phyloP scores from a whole-genome alignment of 495 filamentous ascomycete genomes.

The Amphirosellinia nigrospora region DNA sequence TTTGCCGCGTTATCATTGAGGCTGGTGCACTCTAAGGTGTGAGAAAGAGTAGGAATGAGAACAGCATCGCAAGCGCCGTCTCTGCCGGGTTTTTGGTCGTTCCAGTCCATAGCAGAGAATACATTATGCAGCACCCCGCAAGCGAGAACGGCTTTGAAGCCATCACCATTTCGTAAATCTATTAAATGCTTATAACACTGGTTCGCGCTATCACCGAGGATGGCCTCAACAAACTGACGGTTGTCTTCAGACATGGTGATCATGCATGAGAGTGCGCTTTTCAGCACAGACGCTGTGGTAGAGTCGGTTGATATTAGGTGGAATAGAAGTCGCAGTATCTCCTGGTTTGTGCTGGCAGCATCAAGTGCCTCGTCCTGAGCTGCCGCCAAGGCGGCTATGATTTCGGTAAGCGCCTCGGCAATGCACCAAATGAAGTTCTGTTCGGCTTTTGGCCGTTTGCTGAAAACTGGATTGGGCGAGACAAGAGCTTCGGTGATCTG shows the following conservation, averaged over 20 bases:
- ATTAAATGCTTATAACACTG: constrained; percentile 47
- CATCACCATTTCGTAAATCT: constrained; percentile 41
- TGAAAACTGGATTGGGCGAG: constrained; percentile 44
- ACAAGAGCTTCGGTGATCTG: constrained; percentile 53
- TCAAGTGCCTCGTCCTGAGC: constrained; percentile 61
- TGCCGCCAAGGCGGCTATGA: constrained; percentile 54
- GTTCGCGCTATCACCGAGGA: constrained; percentile 46
- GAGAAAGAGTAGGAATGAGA: constrained; percentile 51
- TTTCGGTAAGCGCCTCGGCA: constrained; percentile 49
- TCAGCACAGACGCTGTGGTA: constrained; percentile 44
- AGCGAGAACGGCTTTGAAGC: constrained; percentile 48
- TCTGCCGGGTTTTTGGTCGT: constrained; percentile 54
- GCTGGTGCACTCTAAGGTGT: constrained; percentile 41
- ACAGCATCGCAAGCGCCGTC: constrained; percentile 54
- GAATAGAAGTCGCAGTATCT: constrained; percentile 58
- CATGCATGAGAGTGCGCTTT: constrained; percentile 58
- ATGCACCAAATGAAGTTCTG: constrained; percentile 58
- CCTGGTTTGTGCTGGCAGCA: constrained; percentile 52
- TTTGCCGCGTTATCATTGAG: constrained; percentile 35
- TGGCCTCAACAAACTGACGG: constrained; percentile 47
- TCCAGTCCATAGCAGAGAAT: constrained; percentile 52
- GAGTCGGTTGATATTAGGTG: constrained; percentile 45
- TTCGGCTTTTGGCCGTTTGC: constrained; percentile 54
- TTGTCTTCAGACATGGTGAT: constrained; percentile 63
- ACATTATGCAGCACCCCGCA: constrained; percentile 62